Evolutionary conservation across 2,329 filamentous ascomycete species (phyloP).

Genomic region (Fusarium bulbicola): DNA sequence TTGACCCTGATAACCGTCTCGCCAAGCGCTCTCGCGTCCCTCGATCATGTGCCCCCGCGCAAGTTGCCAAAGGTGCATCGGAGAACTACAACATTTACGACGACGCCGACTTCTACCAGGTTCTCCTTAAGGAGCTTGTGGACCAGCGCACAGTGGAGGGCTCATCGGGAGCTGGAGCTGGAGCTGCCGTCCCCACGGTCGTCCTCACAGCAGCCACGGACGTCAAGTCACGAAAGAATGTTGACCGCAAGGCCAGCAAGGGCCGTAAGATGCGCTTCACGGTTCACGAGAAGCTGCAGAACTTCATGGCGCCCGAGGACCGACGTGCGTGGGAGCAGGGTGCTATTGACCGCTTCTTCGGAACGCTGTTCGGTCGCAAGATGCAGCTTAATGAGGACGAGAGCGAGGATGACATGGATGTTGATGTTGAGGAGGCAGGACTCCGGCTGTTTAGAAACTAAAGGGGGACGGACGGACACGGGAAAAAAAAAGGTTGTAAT

Average conservation of each 20-base stretch:
- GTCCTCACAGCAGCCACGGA: slow-evolving; percentile 76
- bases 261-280: slow-evolving; percentile 93
- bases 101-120: slow-evolving; percentile 93
- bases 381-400: slow-evolving; percentile 70
- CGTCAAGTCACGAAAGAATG: slow-evolving; percentile 81
- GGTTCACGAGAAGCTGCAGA: slow-evolving; percentile 96
- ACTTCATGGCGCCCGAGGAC: slow-evolving; percentile 96
- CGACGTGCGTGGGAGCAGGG: slow-evolving; percentile 80
- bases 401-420: slow-evolving; percentile 60
- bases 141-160: slow-evolving; percentile 83
- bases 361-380: slow-evolving; percentile 77
- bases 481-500: slow-evolving; percentile 24
- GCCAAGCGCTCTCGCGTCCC: slow-evolving; percentile 75
- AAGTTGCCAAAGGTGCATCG: slow-evolving; percentile 65
- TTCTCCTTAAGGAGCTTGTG: slow-evolving; percentile 90
- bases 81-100: slow-evolving; percentile 80
- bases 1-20: slow-evolving; percentile 69
- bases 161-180: slow-evolving; percentile 53
- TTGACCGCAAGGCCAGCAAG: slow-evolving; percentile 95
- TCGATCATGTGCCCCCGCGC: slow-evolving; percentile 79
- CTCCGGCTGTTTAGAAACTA: slow-evolving; percentile 62
- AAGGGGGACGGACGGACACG: not conserved
- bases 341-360: slow-evolving; percentile 81
- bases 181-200: slow-evolving; percentile 60
- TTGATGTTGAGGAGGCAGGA: slow-evolving; percentile 63